Percentiles rank a stretch among this genome's conserved stretches.
These are phyloP conservation scores for Boletellus deceptivus DNA, from an alignment of 1,284 basidiomycete species.

Conservation along the genomic window DNA sequence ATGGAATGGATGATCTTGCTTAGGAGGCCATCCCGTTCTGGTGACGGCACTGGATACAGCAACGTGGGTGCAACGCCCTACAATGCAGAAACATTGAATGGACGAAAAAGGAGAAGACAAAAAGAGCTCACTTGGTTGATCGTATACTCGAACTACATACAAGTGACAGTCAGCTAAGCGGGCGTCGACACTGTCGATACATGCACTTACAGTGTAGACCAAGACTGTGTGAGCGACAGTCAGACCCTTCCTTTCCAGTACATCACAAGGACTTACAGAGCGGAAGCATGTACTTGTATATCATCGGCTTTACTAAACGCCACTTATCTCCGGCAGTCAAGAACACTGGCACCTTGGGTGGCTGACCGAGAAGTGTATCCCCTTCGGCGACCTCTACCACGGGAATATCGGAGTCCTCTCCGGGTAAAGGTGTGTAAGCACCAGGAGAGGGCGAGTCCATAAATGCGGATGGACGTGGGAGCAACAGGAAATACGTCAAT, in stretches of 20 bases:
- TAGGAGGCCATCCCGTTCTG: conserved; percentile 57
- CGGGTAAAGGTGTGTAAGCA: conserved; percentile 55
- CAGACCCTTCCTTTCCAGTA: conserved; percentile 1
- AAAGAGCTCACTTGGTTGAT: conserved; percentile 73
- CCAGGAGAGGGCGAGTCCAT: conserved; percentile 40
- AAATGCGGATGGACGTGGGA: conserved; percentile 61
- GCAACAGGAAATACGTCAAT: conserved; percentile 68
- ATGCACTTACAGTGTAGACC: conserved; percentile 69
- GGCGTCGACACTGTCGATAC: neutral
- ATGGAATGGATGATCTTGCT: conserved; percentile 80
- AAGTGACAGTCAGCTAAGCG: conserved; percentile 6
- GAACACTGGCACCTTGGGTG: conserved; percentile 39
- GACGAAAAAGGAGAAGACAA: neutral
- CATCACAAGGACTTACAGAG: conserved; percentile 54
- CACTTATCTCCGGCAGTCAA: conserved; percentile 73
- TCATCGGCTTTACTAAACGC: conserved; percentile 68
- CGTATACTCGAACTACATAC: conserved; percentile 84
- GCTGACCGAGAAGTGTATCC: conserved; percentile 28
- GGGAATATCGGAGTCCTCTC: conserved; percentile 40
- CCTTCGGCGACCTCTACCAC: conserved; percentile 40
- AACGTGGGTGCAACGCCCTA: conserved; percentile 90
- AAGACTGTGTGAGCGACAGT: conserved; percentile 47
- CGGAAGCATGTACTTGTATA: conserved; percentile 78
- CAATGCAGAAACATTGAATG: neutral
- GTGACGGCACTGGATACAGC: conserved; percentile 80